Evolutionary conservation across 257 asterid species (phyloP).

Genomic region (Rubia yunnanensis): DNA sequence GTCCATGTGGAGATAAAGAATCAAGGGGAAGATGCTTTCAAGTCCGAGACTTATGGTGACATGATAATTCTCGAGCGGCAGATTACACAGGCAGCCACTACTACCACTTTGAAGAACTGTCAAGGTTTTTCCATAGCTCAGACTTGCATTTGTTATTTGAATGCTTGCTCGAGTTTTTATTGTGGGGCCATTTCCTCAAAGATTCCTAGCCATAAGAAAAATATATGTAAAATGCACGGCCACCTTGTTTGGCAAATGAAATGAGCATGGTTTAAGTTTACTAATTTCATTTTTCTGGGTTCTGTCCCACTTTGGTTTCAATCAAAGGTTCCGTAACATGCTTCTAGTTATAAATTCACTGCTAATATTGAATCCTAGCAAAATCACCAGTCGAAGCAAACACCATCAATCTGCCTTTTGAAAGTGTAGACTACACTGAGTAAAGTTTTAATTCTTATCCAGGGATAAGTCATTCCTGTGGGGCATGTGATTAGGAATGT

Average conservation of each 20-base stretch:
- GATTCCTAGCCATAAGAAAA: background rate
- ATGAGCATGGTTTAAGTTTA: background rate
- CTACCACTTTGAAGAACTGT: constrained; percentile 49
- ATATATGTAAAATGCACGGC: background rate
- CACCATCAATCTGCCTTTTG: background rate
- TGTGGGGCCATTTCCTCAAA: background rate
- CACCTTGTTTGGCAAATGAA: background rate
- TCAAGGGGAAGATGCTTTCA: constrained; percentile 88
- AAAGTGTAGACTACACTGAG: background rate
- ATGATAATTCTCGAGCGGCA: constrained; percentile 66
- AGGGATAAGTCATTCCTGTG: background rate
- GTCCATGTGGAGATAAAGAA: constrained; percentile 82
- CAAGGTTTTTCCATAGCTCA: constrained; percentile 46
- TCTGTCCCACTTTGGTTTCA: background rate
- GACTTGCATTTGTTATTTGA: background rate
- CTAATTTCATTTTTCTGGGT: background rate
- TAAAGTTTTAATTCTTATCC: background rate
- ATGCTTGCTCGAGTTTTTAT: background rate
- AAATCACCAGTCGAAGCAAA: background rate
- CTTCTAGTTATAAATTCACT: background rate
- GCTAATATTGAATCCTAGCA: background rate
- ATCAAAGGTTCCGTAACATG: background rate
- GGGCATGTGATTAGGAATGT: background rate
- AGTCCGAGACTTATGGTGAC: constrained; percentile 69
- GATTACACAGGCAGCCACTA: constrained; percentile 55